Base-by-base conservation (phyloP, 176 grass and related monocot genomes). In the Poa annua region DNA sequence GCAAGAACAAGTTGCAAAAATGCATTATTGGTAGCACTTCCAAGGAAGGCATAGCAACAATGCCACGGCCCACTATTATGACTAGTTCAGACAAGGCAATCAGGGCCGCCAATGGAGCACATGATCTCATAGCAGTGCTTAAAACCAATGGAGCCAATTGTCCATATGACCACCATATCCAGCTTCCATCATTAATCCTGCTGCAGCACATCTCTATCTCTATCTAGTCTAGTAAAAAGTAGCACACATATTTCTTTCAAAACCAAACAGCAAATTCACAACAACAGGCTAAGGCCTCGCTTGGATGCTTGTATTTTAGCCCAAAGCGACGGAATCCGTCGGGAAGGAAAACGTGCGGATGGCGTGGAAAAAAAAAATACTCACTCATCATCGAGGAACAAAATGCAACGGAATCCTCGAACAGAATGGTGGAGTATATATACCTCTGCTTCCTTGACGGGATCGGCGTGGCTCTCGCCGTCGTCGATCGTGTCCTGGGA, bases 371-470 rank as follows among this genome's bases (percentile, higher is more conserved):
- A 29, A 29, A 29, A 29, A 29, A 29, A 29, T 29, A 29, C 54
- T 20, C 21, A 17, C 33, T 65, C 59, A 34, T 4, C 25, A 48
- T 21, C n/a, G n/a, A n/a, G n/a, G 32, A 66, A 41, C 2, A 53
- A 6, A 69, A n/a, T 47, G 48, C 25, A 68, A 41, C 45, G 13
- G 33, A 72, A 59, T 42, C 19, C 1, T 25, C 15, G 8, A 19
- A 48, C 6, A 72, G 6, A 34, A 11, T 26, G 2, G n/a, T n/a
- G n/a, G n/a, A n/a, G n/a, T 8, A 44, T 11, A 48, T 15, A 49
- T 82, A 97, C 94, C 91, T 94, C 94, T 60, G 91, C 91, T 84
- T 90, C 66, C 72, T 90, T 97, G 76, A 88, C 75, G 15, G 79
- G 85, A 80, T 94, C 91, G 8, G n/a, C 49, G 66, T 34, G 67